Evolutionary conservation across 148 eudicot species (phyloP), one percentile per base, ranked within the genome.

Genomic region (Cornus controversa): DNA sequence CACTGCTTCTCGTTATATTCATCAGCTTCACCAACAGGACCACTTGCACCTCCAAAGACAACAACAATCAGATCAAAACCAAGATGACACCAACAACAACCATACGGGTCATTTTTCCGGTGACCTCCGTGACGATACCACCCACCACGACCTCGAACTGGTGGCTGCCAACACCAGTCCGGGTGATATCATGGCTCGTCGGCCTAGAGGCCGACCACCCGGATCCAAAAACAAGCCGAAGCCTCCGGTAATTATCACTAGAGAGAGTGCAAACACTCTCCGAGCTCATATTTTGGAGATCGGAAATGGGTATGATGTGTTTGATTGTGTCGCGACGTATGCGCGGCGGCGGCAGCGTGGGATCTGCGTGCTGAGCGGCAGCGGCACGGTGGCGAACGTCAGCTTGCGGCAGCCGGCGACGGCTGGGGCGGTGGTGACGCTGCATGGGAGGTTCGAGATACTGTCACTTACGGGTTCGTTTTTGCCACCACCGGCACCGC

Each of bases 401-500:
- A 91, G 77, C 34, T 80, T 91, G 40, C 78, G 96, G n/a, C 96
- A 91, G 70, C 96, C 93, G 0, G 89, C 88, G 0, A 88, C 42
- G 26, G 89, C 74, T 40, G 93, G 80, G 1, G 84, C 91, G 0
- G 85, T 88, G 5, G 89, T 91, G 0, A 81, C 91, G 0, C 87
- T 91, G 6, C 96, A 90, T 15, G 96, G 96, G 6, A 63, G 91
- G 72, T 91, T 91, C 70, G 96, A 91, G 88, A 90, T 91, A 42
- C 69, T 91, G 3, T 91, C 96, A 1, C 65, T 91, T 7, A 79
- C 96, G 0, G 96, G 96, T 0, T 90, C 96, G 0, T 90, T 91
- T 64, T 60, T 91, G 10, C 96, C 96, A 0, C 93, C 93, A 8
- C 96, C 96, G 0, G 91, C 96, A 0, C 96, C 93, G 10, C 96